phyloP scores from a whole-genome alignment of 2,329 filamentous ascomycete genomes.

The Penicillium thymicola region DNA sequence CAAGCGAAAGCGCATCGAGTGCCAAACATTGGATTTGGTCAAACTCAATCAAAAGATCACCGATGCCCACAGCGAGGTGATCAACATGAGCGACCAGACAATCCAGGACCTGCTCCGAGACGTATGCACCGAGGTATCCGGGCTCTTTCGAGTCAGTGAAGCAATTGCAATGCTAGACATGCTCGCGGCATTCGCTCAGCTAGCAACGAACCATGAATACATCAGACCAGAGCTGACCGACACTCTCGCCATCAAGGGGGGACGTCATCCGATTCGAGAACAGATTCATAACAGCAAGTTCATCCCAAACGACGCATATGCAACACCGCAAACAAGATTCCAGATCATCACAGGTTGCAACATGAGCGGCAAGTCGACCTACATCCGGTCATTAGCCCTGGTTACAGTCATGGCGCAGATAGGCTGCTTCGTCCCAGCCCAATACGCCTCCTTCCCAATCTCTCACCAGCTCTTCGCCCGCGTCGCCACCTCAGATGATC shows the following conservation, averaged over 20 bases:
- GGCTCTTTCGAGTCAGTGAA: conserved; percentile 80
- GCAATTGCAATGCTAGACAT: conserved; percentile 85
- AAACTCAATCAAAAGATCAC: conserved; percentile 76
- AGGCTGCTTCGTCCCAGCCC: conserved; percentile 83
- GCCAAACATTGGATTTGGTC: conserved; percentile 78
- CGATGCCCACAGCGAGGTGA: conserved; percentile 78
- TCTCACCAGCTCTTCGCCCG: conserved; percentile 82
- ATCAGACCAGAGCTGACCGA: conserved; percentile 66
- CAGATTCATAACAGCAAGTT: conserved; percentile 67
- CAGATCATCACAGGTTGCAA: conserved; percentile 95
- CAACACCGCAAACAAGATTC: conserved; percentile 74
- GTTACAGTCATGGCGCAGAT: conserved; percentile 92
- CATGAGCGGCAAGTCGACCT: conserved; percentile 97
- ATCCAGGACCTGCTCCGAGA: conserved; percentile 68
- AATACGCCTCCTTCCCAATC: conserved; percentile 77
- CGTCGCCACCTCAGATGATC: conserved; percentile 79
- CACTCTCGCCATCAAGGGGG: conserved; percentile 68
- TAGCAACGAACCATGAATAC: conserved; percentile 66
- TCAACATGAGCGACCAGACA: conserved; percentile 75
- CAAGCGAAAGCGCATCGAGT: conserved; percentile 76
- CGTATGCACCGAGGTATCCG: conserved; percentile 68
- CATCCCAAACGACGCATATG: conserved; percentile 87
- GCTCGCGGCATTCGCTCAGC: conserved; percentile 71
- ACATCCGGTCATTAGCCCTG: conserved; percentile 80
- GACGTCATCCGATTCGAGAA: conserved; percentile 76